These are phyloP conservation scores for Hippophae tibetana DNA, from an alignment of 306 rosid species.

Conservation along the genomic window DNA sequence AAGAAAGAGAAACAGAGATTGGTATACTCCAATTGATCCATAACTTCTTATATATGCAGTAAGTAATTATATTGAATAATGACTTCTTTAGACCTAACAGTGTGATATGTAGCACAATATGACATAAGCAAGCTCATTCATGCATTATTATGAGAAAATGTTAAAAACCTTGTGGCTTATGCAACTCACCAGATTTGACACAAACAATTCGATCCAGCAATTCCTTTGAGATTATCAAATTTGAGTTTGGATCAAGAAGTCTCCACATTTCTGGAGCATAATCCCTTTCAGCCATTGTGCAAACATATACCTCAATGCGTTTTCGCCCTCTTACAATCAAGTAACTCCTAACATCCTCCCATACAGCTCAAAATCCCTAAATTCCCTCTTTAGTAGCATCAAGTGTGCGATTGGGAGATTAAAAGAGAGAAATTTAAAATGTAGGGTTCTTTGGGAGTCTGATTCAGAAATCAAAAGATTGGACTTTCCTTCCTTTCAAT, in stretches of 20 bases:
- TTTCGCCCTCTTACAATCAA: constrained; percentile 97
- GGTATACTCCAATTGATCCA: too few relatives aligned
- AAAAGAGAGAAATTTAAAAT: too few relatives aligned
- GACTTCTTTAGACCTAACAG: constrained; percentile 78
- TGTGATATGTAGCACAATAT: constrained; percentile 5
- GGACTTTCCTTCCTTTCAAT: too few relatives aligned
- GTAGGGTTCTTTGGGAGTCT: too few relatives aligned
- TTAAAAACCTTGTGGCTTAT: neutral
- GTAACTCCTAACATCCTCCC: constrained; percentile 98
- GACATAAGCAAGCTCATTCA: neutral
- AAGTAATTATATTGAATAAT: constrained; percentile 36
- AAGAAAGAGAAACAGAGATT: too few relatives aligned
- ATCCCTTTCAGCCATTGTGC: constrained; percentile 99
- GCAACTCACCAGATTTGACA: constrained; percentile 79
- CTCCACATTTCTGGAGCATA: constrained; percentile 99
- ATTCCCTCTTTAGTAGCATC: too few relatives aligned
- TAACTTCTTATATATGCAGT: too few relatives aligned
- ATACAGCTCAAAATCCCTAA: constrained; percentile 50
- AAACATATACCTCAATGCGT: constrained; percentile 98
- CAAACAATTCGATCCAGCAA: constrained; percentile 87
- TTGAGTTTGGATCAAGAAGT: constrained; percentile 97
- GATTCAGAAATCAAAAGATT: too few relatives aligned
- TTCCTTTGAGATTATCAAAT: constrained; percentile 81
- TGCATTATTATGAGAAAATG: neutral
- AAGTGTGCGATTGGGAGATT: too few relatives aligned